phyloP scores from a whole-genome alignment of 2,329 filamentous ascomycete genomes.

The Cercospora brassicicola region DNA sequence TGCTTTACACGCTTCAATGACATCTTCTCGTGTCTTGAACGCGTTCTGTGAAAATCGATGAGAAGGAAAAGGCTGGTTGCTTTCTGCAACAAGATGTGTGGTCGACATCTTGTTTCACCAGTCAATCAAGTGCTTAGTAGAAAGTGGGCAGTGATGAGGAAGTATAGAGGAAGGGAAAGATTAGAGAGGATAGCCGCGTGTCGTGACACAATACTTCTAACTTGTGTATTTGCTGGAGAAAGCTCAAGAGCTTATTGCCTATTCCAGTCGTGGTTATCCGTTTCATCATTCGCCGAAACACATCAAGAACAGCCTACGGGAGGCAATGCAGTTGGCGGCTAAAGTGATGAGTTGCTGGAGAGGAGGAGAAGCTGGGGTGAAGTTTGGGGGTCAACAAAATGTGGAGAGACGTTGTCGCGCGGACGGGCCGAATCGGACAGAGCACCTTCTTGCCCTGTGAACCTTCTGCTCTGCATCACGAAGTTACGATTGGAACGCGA shows the following conservation, averaged over 20 bases:
- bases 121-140: no score
- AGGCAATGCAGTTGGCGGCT: neutral
- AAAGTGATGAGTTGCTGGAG: neutral
- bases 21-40: slow-evolving; percentile 44
- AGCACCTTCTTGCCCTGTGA: neutral
- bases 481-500: neutral
- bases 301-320: neutral
- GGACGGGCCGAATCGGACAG: neutral
- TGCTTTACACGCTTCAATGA: slow-evolving; percentile 45
- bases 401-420: neutral
- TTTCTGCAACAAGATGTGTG: slow-evolving; percentile 33
- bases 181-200: no score
- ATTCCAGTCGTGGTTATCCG: neutral
- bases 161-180: no score
- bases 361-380: neutral
- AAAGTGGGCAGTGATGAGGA: no score
- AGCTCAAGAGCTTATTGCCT: neutral
- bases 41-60: slow-evolving; percentile 48
- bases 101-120: slow-evolving; percentile 8
- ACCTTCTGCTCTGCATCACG: neutral
- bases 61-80: slow-evolving; percentile 45
- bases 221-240: neutral
- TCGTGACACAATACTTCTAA: no score
- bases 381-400: slow-evolving; percentile 2
- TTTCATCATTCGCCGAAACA: neutral